Percentiles rank a stretch among this genome's conserved stretches.
These are phyloP conservation scores for Pythium vanterpoolii DNA, from an alignment of 352 stramenopile genomes.

Conservation along the genomic window DNA sequence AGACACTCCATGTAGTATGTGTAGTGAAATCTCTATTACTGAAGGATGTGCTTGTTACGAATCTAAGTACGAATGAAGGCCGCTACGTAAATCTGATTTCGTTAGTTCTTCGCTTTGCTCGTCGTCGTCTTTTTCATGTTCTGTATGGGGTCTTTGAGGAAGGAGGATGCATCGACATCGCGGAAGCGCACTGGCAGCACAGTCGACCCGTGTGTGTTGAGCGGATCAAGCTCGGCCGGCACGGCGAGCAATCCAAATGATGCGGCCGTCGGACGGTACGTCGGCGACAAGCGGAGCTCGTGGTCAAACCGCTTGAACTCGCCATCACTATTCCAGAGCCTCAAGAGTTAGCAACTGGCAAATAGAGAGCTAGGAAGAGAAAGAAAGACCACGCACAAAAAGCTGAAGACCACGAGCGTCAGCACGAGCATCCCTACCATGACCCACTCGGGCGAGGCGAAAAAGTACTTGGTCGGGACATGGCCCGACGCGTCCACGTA, in stretches of 20 bases:
- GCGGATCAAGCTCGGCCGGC: not conserved
- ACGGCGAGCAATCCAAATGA: constrained; percentile 9
- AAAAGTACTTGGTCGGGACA: constrained; percentile 36
- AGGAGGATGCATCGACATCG: not conserved
- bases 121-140: not conserved
- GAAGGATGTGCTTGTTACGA: no score
- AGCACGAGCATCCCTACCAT: constrained; percentile 40
- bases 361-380: not conserved
- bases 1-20: no score
- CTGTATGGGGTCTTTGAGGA: not conserved
- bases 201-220: not conserved
- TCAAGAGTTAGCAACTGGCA: constrained; percentile 6
- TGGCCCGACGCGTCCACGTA: constrained; percentile 31
- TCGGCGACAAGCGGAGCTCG: constrained; percentile 24
- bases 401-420: constrained; percentile 50
- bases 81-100: not conserved
- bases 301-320: constrained; percentile 50
- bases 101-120: not conserved
- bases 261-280: constrained; percentile 5
- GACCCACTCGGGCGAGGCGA: constrained; percentile 48
- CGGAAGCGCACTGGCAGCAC: not conserved
- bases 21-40: no score
- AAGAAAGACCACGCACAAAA: constrained; percentile 35
- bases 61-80: no score
- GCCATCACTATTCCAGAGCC: constrained; percentile 35